Evolutionary conservation across 192 early-diverging fungal genomes (phyloP), one percentile per base, ranked within the genome.

Genomic region (Coemansia sp.): DNA sequence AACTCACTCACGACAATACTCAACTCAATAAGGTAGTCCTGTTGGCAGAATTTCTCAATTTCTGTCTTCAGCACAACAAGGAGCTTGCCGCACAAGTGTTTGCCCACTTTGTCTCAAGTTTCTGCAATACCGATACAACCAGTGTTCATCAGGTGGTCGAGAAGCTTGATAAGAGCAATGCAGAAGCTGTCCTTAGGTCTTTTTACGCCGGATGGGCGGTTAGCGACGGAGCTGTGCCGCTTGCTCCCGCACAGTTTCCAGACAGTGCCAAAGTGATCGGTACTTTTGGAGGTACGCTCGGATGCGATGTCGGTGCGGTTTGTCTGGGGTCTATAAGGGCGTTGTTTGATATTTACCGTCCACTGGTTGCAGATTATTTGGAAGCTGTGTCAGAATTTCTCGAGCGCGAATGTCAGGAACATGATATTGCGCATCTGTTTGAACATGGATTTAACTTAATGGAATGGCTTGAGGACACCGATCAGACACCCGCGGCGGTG

Each of bases 201-300:
- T 71, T 58, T 28, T 71, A 54, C 16, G 48, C 50, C 0, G 56
- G 44, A 3, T 64, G 68, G 68, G 8, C 10, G 4, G 21, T 10
- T 5, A 51, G 5, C 21, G 2, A 2, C 14, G 16, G 19, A 26
- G 7, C 16, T 1, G 54, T 55, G 22, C 27, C 27, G 7, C 18
- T 19, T 14, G 4, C 31, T 51, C 0, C 55, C 32, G 5, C 60
- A 63, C 16, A 52, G 85, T 38, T 52, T 68, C 5, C 55, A 12
- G 72, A 74, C 19, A 84, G 84, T 47, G 72, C 75, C 54, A 52
- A 23, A 2, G 60, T 88, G 12, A 87, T 93, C 62, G 92, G 92
- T 34, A 80, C 94, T 55, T 97, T 97, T 85, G 95, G 95, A 49
- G 95, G 95, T 51, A 44, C 38, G 14, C 14, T 92, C 94, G 71